Evolutionary conservation across 345 rosid genomes (phyloP), one percentile per base, ranked within the genome.

Genomic region (Theobroma cacao): DNA sequence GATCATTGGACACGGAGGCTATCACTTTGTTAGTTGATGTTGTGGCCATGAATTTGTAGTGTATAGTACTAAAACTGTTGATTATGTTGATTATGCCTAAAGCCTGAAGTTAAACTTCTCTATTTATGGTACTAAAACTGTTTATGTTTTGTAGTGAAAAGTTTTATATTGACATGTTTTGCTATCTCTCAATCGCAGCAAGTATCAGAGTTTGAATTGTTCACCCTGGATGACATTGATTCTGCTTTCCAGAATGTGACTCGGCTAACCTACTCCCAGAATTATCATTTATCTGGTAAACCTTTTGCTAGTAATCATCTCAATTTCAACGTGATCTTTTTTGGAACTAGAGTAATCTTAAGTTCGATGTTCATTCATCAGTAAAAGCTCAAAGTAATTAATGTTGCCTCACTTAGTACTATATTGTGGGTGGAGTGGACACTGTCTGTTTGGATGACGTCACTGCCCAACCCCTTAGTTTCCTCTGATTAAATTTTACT

Each of bases 191-290:
- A 40, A 28, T 72, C 82, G 86, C 93, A 95, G 99, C 98, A 95
- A 85, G 98, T 93, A 34, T 91, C 97, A 0, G 99, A 96, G 47
- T 96, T 96, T 70, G 97, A 96, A 85, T 80, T 96, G 80, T 96
- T 96, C 84, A 90, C 97, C 15, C 58, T 94, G 82, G 99, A 94
- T 81, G 95, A 96, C 82, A 90, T 96, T 77, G 99, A 96, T 85
- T 82, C 93, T 43, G 94, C 97, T 84, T 96, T 96, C 84, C 95
- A 91, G 79, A 92, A 83, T 62, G 88, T 96, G 7, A 90, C 97
- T 77, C 87, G 98, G 85, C 92, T 96, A 58, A 91, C 97, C 50
- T 94, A 88, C 84, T 92, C 95, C 26, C 99, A 96, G 83, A 96
- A 96, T 72, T 88, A 70, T 78, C 97, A 92, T 84, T 88, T 96